Conservation (phyloP, 768 basidiomycete species). For the Boletus patriciae region DNA sequence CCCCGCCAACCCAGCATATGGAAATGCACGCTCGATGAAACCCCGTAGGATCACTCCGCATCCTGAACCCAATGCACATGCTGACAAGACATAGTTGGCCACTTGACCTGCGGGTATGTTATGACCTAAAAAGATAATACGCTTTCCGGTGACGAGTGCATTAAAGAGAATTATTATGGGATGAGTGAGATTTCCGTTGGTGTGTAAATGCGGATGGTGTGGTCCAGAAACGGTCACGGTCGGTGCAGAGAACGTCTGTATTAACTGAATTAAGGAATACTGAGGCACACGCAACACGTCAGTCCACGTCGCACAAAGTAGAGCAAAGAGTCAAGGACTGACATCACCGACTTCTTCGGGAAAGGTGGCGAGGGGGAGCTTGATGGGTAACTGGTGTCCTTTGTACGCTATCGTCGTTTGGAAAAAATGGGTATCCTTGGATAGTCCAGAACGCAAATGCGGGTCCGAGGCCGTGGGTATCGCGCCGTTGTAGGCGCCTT, state of each 20-base stretch:
- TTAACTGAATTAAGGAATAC: slow-evolving; percentile 91
- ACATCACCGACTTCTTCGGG: slow-evolving; percentile 97
- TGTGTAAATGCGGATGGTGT: slow-evolving; percentile 89
- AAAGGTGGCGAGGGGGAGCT: slow-evolving; percentile 86
- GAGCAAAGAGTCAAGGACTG: slow-evolving; percentile 34
- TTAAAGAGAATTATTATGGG: slow-evolving; percentile 96
- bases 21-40: slow-evolving; percentile 89
- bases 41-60: slow-evolving; percentile 83
- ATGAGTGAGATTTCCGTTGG: slow-evolving; percentile 85
- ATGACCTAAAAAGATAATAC: slow-evolving; percentile 94
- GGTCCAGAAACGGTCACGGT: slow-evolving; percentile 66
- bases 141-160: slow-evolving; percentile 90
- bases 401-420: slow-evolving; percentile 84
- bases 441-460: slow-evolving; percentile 47
- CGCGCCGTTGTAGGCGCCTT: slow-evolving; percentile 35
- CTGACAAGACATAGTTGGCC: slow-evolving; percentile 87
- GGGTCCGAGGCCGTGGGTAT: slow-evolving; percentile 48
- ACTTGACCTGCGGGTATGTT: slow-evolving; percentile 88
- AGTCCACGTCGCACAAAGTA: slow-evolving; percentile 6
- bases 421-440: slow-evolving; percentile 93
- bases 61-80: slow-evolving; percentile 90
- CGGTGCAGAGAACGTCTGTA: slow-evolving; percentile 74
- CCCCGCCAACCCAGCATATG: slow-evolving; percentile 88
- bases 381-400: slow-evolving; percentile 82
- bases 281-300: slow-evolving; percentile 32